Evolutionary conservation across 2,329 filamentous ascomycete species (phyloP).

Genomic region (Alternaria alternata): DNA sequence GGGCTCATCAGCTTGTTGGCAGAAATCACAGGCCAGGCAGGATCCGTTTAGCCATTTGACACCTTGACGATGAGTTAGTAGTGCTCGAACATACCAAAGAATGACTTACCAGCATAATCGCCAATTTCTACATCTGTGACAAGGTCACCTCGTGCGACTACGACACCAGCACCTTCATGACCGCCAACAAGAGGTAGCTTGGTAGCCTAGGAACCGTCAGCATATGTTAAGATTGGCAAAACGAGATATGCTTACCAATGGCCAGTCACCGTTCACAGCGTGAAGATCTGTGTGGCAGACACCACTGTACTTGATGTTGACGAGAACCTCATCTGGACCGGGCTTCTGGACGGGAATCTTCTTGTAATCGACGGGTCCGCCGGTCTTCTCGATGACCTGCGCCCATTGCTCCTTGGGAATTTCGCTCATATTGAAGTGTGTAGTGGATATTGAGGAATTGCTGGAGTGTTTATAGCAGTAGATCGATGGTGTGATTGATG

Average conservation of each 20-base stretch:
- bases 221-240: not conserved
- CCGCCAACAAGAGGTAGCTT: conserved; percentile 89
- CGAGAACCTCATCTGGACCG: conserved; percentile 86
- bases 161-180: conserved; percentile 78
- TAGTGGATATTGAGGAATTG: not conserved
- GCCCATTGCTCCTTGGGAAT: conserved; percentile 90
- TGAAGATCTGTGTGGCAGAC: conserved; percentile 89
- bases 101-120: conserved; percentile 69
- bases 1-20: conserved; percentile 80
- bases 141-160: conserved; percentile 80
- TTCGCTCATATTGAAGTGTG: conserved; percentile 55
- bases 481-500: conserved; percentile 20
- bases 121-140: conserved; percentile 79
- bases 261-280: conserved; percentile 90
- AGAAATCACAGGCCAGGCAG: conserved; percentile 85
- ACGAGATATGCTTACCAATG: conserved; percentile 58
- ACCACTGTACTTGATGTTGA: conserved; percentile 90
- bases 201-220: conserved; percentile 54
- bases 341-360: conserved; percentile 83
- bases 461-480: conserved; percentile 9
- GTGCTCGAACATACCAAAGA: not conserved
- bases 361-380: conserved; percentile 75
- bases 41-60: conserved; percentile 92
- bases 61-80: conserved; percentile 47
- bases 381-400: conserved; percentile 84